A percentile compares a stretch with the other conserved stretches of the same genome.
Conservation (phyloP, 2,329 filamentous ascomycete genomes). For the Zymoseptoria tritici region DNA sequence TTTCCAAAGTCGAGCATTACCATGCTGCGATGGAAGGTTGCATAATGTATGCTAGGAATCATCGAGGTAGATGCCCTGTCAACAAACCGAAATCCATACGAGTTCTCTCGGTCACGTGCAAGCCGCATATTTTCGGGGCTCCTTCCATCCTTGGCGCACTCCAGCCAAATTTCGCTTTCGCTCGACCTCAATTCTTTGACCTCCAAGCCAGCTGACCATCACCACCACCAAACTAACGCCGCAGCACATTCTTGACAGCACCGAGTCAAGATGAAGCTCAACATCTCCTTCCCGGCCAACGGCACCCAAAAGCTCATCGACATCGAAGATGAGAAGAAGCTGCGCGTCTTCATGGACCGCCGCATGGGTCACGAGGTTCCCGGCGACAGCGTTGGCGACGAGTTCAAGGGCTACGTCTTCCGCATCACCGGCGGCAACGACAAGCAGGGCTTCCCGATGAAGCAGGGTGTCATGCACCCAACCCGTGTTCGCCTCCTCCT, state of each 20-base stretch:
- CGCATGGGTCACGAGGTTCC: slow-evolving; percentile 90
- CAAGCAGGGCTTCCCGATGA: slow-evolving; percentile 99
- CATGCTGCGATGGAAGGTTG: slow-evolving; percentile 50
- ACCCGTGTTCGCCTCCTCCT: slow-evolving; percentile 98
- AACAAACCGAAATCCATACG: not conserved
- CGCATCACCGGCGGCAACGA: slow-evolving; percentile 99
- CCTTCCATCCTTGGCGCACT: not conserved
- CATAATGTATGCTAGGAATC: slow-evolving; percentile 7
- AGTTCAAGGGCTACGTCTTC: slow-evolving; percentile 99
- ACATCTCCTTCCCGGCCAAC: slow-evolving; percentile 91
- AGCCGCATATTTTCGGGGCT: not conserved
- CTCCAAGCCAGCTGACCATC: not conserved
- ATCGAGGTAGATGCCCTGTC: not conserved
- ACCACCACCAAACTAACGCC: not conserved
- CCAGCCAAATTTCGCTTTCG: not conserved
- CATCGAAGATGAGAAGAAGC: slow-evolving; percentile 98
- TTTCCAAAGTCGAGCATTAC: slow-evolving; percentile 67
- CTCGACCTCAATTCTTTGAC: not conserved
- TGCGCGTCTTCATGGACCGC: slow-evolving; percentile 98
- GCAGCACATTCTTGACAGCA: slow-evolving; percentile 10
- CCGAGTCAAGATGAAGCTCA: slow-evolving; percentile 58
- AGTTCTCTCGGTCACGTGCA: not conserved
- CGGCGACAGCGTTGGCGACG: slow-evolving; percentile 91
- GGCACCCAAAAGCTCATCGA: slow-evolving; percentile 99
- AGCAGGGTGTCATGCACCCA: slow-evolving; percentile 99